Evolutionary conservation across 768 basidiomycete species (phyloP), one percentile per base, ranked within the genome.

Genomic region (Aureoboletus auriporus): DNA sequence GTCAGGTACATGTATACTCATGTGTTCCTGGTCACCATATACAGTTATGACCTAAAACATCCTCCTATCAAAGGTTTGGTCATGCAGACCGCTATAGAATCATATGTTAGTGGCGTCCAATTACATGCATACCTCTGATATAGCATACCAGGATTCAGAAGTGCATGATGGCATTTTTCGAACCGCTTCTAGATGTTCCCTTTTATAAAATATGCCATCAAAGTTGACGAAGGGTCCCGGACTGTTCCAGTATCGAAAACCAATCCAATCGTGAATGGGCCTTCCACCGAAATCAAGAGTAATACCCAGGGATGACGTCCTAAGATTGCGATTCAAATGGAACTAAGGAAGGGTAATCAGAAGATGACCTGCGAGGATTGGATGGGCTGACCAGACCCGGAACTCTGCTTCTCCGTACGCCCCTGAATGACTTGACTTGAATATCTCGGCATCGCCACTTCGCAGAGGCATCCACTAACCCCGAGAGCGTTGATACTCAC

Each of bases 191-290:
- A 66, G 68, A 8, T 82, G 16, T 69, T 69, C 20, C 79, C 79
- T 39, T 68, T 70, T 1, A 62, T 46, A 3, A 79, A 46, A 31
- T 42, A 73, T 71, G 14, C 52, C 54, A 41, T 67, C 39, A 50
- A 54, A 73, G 45, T 79, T 73, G 13, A 68, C 69, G 54, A 84
- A 77, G 1, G 80, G 76, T 5, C 83, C 83, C 0, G 80, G 82
- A 45, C 80, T 39, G 50, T 60, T 67, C 70, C 71, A 73, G 54
- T 68, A 73, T n/a, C 67, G 68, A 49, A 73, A 73, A 12, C 60
- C 79, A 46, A 76, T 63, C 27, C 78, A 70, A 46, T 80, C 75
- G 35, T 74, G 71, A 41, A 69, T 69, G 1, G 79, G 77, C 0
- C 74, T 78, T 34, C 80, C 82, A 38, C 79, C 80, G 14, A 79